phyloP scores from a whole-genome alignment of 108 stramenopile species.

The Skeletonema menzelii region DNA sequence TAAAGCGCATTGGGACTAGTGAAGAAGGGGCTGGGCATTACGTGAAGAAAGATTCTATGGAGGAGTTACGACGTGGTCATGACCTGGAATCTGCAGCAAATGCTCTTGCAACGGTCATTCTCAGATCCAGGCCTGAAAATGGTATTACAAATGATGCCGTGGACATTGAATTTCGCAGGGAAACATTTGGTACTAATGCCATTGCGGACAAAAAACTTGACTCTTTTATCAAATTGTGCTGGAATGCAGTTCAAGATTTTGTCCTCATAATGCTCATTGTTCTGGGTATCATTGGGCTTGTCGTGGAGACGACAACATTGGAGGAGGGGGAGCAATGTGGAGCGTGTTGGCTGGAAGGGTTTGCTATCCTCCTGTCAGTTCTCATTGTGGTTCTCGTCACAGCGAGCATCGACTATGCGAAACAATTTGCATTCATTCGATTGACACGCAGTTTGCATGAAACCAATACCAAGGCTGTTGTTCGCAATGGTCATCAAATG shows the following conservation, averaged over 20 bases:
- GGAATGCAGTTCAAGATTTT: constrained; percentile 93
- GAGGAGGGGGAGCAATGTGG: constrained; percentile 69
- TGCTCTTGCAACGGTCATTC: constrained; percentile 62
- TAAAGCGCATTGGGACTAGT: constrained; percentile 44
- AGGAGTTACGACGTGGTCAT: constrained; percentile 14
- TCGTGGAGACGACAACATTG: constrained; percentile 68
- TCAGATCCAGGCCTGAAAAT: constrained; percentile 64
- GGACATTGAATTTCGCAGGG: constrained; percentile 65
- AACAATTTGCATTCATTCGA: constrained; percentile 93
- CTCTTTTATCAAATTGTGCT: constrained; percentile 79
- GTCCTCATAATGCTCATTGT: constrained; percentile 91
- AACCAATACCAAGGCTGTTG: constrained; percentile 85
- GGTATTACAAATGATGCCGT: constrained; percentile 56
- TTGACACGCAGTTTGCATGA: constrained; percentile 74
- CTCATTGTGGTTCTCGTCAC: constrained; percentile 90
- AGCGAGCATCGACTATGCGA: constrained; percentile 91
- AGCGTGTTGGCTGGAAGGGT: constrained; percentile 93
- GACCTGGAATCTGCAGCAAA: constrained; percentile 50
- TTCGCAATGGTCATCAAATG: constrained; percentile 80
- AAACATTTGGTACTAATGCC: constrained; percentile 74
- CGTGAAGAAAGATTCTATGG: constrained; percentile 25
- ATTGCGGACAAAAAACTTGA: constrained; percentile 74
- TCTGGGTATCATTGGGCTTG: constrained; percentile 84
- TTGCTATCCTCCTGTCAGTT: constrained; percentile 91
- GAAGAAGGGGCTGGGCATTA: constrained; percentile 42